phyloP scores from a whole-genome alignment of 2,329 filamentous ascomycete genomes.

The Calycina herbarum region DNA sequence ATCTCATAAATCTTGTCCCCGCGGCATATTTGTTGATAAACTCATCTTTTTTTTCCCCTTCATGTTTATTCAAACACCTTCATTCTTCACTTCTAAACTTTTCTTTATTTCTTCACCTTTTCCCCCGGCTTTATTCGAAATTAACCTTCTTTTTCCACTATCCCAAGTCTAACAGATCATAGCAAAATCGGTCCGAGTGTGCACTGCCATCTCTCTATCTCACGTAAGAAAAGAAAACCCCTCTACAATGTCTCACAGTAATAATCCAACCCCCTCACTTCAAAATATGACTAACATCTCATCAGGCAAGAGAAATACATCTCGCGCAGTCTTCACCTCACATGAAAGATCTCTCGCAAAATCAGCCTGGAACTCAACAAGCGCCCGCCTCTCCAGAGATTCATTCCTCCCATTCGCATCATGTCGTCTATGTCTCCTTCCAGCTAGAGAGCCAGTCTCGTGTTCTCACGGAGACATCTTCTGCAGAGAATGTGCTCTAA shows the following conservation, averaged over 20 bases:
- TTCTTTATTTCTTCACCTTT: background rate
- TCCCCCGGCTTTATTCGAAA: background rate
- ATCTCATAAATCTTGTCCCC: background rate
- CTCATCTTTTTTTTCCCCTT: background rate
- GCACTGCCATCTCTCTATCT: background rate
- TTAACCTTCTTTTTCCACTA: background rate
- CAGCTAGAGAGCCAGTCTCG: slow-evolving; percentile 78
- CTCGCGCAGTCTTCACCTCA: slow-evolving; percentile 88
- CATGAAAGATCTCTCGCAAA: slow-evolving; percentile 85
- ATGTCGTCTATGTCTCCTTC: slow-evolving; percentile 82
- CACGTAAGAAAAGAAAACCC: background rate
- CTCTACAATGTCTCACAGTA: slow-evolving; percentile 52
- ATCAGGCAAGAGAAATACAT: slow-evolving; percentile 82
- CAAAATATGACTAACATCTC: slow-evolving; percentile 16
- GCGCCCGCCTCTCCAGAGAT: slow-evolving; percentile 83
- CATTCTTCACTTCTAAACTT: background rate
- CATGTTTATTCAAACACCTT: background rate
- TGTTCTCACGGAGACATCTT: slow-evolving; percentile 87
- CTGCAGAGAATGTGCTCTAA: slow-evolving; percentile 90
- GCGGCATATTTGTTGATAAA: background rate
- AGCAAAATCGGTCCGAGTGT: background rate
- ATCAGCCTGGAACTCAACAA: slow-evolving; percentile 76
- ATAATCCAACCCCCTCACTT: slow-evolving; percentile 20
- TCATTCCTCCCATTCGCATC: slow-evolving; percentile 90
- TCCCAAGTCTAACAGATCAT: background rate